phyloP scores from a whole-genome alignment of 768 basidiomycete genomes.

The Lactarius psammicola region DNA sequence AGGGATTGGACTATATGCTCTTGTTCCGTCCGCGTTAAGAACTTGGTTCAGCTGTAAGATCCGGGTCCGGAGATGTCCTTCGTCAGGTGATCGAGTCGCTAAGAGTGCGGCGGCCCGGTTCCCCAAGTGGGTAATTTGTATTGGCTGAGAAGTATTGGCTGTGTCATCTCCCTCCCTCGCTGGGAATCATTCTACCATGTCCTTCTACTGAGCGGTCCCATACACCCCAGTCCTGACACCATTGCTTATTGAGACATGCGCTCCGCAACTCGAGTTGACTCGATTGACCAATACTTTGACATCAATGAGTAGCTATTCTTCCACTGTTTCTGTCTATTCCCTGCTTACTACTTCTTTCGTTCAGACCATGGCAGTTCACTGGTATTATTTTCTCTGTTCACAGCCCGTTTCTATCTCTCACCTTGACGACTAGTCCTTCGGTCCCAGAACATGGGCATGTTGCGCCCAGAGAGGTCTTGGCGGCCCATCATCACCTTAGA shows the following conservation, averaged over 20 bases:
- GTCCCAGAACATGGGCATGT: slow-evolving; percentile 38
- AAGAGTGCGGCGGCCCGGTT: background rate
- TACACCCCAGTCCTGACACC: background rate
- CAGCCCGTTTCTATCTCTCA: background rate
- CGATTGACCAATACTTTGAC: background rate
- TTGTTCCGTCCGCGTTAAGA: background rate
- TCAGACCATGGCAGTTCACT: slow-evolving; percentile 35
- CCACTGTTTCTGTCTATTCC: background rate
- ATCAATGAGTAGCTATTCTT: slow-evolving; percentile 7
- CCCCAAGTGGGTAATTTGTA: no score
- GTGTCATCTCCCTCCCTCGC: no score
- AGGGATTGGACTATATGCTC: background rate
- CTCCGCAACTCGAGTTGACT: background rate
- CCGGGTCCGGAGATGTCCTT: background rate
- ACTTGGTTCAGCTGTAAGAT: background rate
- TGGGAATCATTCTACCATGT: no score
- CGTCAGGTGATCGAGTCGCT: background rate
- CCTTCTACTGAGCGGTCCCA: background rate
- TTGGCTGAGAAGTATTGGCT: no score
- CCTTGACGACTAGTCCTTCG: slow-evolving; percentile 38
- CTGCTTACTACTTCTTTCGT: background rate
- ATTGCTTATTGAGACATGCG: background rate
- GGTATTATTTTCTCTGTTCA: slow-evolving; percentile 22
- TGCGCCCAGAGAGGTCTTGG: slow-evolving; percentile 66
- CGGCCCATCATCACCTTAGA: slow-evolving; percentile 61